These are phyloP conservation scores for Leccinum subtestaceum DNA, from an alignment of 768 basidiomycete species.

Conservation along the genomic window DNA sequence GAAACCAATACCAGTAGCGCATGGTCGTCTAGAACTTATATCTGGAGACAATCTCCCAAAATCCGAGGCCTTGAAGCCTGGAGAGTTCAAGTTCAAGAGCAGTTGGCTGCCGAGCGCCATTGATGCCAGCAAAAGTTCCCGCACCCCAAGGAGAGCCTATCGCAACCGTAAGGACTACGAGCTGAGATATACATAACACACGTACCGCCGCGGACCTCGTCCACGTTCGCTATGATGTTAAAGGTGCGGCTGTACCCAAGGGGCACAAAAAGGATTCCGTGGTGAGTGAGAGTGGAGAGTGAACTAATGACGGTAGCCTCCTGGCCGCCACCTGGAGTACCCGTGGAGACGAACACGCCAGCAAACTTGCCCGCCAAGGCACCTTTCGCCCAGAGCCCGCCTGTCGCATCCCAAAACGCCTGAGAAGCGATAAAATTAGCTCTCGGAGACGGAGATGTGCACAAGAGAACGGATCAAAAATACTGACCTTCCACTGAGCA, in stretches of 20 bases:
- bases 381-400: conserved; percentile 59
- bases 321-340: conserved; percentile 78
- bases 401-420: conserved; percentile 78
- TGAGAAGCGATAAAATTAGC: conserved; percentile 24
- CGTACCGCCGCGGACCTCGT: conserved; percentile 59
- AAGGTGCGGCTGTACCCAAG: conserved; percentile 61
- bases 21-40: conserved; percentile 25
- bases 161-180: background rate
- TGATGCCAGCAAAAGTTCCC: conserved; percentile 51
- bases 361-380: conserved; percentile 72
- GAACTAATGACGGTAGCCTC: conserved; percentile 52
- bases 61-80: conserved; percentile 48
- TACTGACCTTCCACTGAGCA: conserved; percentile 69
- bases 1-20: background rate
- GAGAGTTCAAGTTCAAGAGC: conserved; percentile 52
- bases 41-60: conserved; percentile 47
- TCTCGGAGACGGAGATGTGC: background rate
- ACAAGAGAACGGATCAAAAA: conserved; percentile 2
- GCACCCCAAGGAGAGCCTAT: conserved; percentile 77
- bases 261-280: conserved; percentile 71
- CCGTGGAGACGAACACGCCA: conserved; percentile 71
- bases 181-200: conserved; percentile 1
- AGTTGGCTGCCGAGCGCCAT: conserved; percentile 48
- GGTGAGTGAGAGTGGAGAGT: conserved; percentile 64
- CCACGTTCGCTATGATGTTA: conserved; percentile 39